Base-by-base conservation (phyloP, 192 early-diverging fungal species). In the Podila horticola region DNA sequence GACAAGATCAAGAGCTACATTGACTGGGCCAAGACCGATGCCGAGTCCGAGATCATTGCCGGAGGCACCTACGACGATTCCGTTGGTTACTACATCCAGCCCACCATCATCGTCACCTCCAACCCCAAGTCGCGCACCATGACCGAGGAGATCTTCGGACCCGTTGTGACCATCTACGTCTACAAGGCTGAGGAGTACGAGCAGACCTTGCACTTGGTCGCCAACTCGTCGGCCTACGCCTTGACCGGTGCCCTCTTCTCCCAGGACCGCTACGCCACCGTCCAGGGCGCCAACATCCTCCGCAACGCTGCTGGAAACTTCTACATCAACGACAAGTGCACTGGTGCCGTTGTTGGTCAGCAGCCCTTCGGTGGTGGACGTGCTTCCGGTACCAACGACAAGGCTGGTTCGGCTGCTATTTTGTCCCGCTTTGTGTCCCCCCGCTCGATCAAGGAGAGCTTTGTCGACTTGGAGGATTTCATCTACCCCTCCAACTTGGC, bases 311-410 rank as follows among this genome's bases (percentile, higher is more conserved):
- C 95, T 7, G 97, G 97, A 45, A 99, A 99, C 91, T 97, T 99
- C 69, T 99, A 99, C 85, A 92, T 99, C 82, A 99, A 99, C 83
- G 97, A 99, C 89, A 99, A 99, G 85, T 96, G 92, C 77, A 99
- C 97, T 52, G 97, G 97, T 57, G 97, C 97, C 36, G 94, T 98
- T 36, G 97, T 98, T 57, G 96, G 97, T 67, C 97, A 99, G 85
- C 97, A 99, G 88, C 93, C 97, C 22, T 99, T 99, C 83, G 97
- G 97, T 74, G 97, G 97, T 73, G 91, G 90, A 72, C 91, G 96
- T 72, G 93, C 90, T 20, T 96, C 95, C 17, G 97, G 97, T 58
- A 99, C 97, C n/a, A 99, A 99, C 82, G 97, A 99, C 81, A 99
- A 99, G 90, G 97, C 96, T n/a, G 97, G 97, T 60, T 88, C 89